phyloP scores from a whole-genome alignment of 2,329 filamentous ascomycete genomes.

The Neophaeococcomyces mojaviensis region DNA sequence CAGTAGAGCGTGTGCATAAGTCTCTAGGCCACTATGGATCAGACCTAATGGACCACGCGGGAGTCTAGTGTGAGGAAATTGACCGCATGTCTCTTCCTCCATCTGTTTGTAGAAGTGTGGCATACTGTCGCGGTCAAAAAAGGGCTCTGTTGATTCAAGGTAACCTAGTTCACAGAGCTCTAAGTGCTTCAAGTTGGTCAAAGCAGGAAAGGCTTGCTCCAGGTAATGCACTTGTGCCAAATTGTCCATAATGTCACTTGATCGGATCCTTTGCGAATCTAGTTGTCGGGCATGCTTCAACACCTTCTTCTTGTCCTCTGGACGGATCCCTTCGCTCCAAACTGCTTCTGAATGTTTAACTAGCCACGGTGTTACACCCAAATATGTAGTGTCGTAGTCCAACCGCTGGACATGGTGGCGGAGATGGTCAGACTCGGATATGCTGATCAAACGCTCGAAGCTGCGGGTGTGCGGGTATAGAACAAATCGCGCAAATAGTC shows the following conservation, averaged over 20 bases:
- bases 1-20: conserved; percentile 1
- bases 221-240: conserved; percentile 1
- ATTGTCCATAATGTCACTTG: neutral
- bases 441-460: conserved; percentile 1
- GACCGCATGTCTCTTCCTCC: conserved; percentile 5
- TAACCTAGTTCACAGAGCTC: neutral
- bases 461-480: conserved; percentile 2
- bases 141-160: neutral
- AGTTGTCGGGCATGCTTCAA: neutral
- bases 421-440: neutral
- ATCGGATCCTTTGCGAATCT: neutral
- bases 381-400: neutral
- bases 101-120: conserved; percentile 3
- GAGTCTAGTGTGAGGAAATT: neutral
- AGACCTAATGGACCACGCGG: neutral
- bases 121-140: neutral
- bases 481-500: neutral
- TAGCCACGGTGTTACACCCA: neutral
- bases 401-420: neutral
- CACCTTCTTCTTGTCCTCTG: neutral
- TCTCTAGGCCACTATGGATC: neutral
- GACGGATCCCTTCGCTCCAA: neutral
- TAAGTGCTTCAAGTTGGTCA: neutral
- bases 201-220: neutral
- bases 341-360: neutral